These are phyloP conservation scores for Agrocybe pediades DNA, from an alignment of 768 basidiomycete species.

Conservation along the genomic window DNA sequence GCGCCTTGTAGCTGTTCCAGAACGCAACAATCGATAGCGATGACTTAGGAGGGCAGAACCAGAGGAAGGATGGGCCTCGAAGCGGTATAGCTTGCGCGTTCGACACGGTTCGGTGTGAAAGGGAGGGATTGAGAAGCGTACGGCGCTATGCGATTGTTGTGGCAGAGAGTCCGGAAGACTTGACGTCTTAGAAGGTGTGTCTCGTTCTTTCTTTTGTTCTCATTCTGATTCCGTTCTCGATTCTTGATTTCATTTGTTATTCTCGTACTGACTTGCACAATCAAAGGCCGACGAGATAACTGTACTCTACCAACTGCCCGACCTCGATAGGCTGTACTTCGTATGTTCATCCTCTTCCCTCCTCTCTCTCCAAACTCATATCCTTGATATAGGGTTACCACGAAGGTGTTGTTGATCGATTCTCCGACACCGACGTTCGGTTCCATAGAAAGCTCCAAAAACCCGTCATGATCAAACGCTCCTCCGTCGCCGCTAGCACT, in stretches of 20 bases:
- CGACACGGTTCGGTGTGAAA: constrained; percentile 86
- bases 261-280: neutral
- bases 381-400: constrained; percentile 66
- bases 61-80: constrained; percentile 71
- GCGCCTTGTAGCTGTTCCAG: too few relatives aligned
- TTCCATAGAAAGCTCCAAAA: constrained; percentile 79
- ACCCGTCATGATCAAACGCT: constrained; percentile 75
- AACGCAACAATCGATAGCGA: too few relatives aligned
- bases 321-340: constrained; percentile 57
- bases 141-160: constrained; percentile 74
- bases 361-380: neutral
- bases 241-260: constrained; percentile 2
- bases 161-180: constrained; percentile 72
- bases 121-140: constrained; percentile 83
- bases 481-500: constrained; percentile 32
- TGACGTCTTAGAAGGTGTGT: constrained; percentile 85
- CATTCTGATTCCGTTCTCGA: neutral
- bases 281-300: constrained; percentile 80
- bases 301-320: constrained; percentile 70
- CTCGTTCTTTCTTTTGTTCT: neutral
- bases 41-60: too few relatives aligned
- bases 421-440: constrained; percentile 60
- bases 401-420: constrained; percentile 84
- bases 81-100: constrained; percentile 69
- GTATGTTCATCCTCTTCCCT: constrained; percentile 34